These are phyloP conservation scores for Candida sakaeoensis DNA, from an alignment of 805 yeast genomes.

Conservation along the genomic window DNA sequence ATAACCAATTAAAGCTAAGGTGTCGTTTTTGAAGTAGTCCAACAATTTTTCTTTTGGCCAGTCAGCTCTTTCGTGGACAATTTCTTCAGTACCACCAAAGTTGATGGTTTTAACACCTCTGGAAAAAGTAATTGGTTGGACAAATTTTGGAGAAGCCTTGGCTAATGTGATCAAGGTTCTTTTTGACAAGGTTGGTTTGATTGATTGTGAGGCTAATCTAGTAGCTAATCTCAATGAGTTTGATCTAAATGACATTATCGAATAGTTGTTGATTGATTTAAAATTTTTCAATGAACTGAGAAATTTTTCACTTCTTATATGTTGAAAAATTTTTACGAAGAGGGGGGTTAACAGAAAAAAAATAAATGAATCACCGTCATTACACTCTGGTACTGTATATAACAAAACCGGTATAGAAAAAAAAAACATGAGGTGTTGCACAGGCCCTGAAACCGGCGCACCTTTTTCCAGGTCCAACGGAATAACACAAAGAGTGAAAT, in stretches of 20 bases:
- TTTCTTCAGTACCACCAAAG: conserved; percentile 93
- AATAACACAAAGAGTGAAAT: neutral
- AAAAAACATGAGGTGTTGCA: neutral
- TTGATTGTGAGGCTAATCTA: conserved; percentile 42
- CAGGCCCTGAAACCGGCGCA: conserved; percentile 4
- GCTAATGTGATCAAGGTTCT: conserved; percentile 63
- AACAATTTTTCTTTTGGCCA: conserved; percentile 98
- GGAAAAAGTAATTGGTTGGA: conserved; percentile 32
- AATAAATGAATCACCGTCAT: conserved; percentile 5
- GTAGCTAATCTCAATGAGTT: conserved; percentile 45
- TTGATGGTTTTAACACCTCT: conserved; percentile 96
- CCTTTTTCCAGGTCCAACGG: conserved; percentile 1
- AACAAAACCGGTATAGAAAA: too few species aligned
- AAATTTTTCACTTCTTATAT: conserved; percentile 8
- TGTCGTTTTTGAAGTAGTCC: conserved; percentile 96
- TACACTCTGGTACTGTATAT: too few species aligned
- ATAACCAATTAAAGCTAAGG: conserved; percentile 96
- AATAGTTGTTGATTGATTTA: conserved; percentile 5
- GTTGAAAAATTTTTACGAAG: conserved; percentile 10
- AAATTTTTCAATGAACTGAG: conserved; percentile 8
- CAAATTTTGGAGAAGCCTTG: conserved; percentile 28
- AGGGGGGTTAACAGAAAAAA: too few species aligned
- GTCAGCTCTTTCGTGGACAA: conserved; percentile 98
- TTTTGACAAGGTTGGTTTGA: conserved; percentile 48
- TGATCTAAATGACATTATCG: conserved; percentile 42